Evolutionary conservation across 1,284 basidiomycete species (phyloP), one percentile per base, ranked within the genome.

Genomic region (Malassezia restricta): DNA sequence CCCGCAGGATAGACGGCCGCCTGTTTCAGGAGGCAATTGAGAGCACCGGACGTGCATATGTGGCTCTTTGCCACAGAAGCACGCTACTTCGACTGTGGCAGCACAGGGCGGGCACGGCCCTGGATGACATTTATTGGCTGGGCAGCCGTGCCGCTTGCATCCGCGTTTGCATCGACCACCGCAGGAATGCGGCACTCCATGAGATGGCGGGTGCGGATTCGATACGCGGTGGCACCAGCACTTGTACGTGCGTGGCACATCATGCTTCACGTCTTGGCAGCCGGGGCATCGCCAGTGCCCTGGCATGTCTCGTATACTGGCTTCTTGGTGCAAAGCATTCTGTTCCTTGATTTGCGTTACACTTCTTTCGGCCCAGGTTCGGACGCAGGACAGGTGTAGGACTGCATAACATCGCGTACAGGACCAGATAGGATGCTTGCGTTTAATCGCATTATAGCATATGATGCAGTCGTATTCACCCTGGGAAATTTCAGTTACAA

Each of bases 281-380:
- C 66, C 65, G 1, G 70, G 70, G 41, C 70, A 73, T 29, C 70
- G 54, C 70, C 70, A 73, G 7, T 61, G 63, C 3, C 66, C 70
- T 8, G 54, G 57, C 6, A 63, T 54, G 29, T 58, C 51, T 37
- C 66, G 63, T 3, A 73, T 62, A 30, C 54, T 59, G 17, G 58
- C 56, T 49, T 73, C 68, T 42, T 73, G 68, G 48, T 73, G 70
- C 63, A 67, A 62, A 5, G 65, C 64, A 37, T 70, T 69, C 51
- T 66, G 61, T 49, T 69, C 69, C 44, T 70, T 58, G 15, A 63
- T 61, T 41, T 70, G 63, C 43, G 63, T 51, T 35, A 73, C 67
- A 47, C 67, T 71, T 49, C 59, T 54, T 28, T 62, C 58, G 8
- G 70, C 68, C 70, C 70, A 73, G 41, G 64, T 66, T 56, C 65